Evolutionary conservation across 2,329 filamentous ascomycete genomes (phyloP).

Genomic region (Trichoderma oligosporum): DNA sequence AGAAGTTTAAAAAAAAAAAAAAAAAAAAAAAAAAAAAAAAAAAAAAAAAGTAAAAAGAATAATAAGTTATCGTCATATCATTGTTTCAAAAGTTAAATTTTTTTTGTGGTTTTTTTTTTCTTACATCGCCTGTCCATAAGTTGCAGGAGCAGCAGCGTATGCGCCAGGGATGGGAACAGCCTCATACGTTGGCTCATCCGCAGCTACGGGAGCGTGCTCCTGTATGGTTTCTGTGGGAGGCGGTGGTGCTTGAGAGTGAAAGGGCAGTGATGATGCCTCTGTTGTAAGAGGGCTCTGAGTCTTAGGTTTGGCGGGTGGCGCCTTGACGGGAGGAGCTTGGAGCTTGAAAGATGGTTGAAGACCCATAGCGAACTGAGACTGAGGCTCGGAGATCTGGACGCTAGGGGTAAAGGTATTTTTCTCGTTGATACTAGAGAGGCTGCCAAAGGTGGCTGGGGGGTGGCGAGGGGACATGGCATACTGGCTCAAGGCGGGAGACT

Average conservation of each 20-base stretch:
- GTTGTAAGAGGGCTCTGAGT: conserved; percentile 60
- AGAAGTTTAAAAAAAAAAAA: background rate
- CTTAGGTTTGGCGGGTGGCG: conserved; percentile 74
- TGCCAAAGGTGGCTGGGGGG: conserved; percentile 55
- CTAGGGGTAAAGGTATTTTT: conserved; percentile 50
- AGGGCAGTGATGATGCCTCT: conserved; percentile 32
- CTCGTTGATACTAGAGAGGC: conserved; percentile 44
- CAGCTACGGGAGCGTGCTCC: conserved; percentile 64
- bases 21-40: conserved; percentile 19
- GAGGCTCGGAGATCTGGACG: conserved; percentile 56
- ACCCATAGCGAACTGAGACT: conserved; percentile 55
- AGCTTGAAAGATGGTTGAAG: conserved; percentile 70
- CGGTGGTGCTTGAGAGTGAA: background rate
- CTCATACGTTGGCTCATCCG: conserved; percentile 80
- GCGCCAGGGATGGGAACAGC: conserved; percentile 85
- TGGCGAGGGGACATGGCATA: conserved; percentile 59
- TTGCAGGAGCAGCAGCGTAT: conserved; percentile 56
- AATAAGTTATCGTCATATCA: background rate
- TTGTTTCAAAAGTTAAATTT: too few relatives aligned
- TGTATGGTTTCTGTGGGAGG: conserved; percentile 46
- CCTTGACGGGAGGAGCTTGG: conserved; percentile 75
- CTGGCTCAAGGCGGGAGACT: conserved; percentile 43
- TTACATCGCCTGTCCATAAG: conserved; percentile 39
- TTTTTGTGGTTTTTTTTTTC: background rate
- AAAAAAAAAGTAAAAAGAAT: background rate